Conservation (phyloP, 148 eudicot species). For the Bassia scoparia region DNA sequence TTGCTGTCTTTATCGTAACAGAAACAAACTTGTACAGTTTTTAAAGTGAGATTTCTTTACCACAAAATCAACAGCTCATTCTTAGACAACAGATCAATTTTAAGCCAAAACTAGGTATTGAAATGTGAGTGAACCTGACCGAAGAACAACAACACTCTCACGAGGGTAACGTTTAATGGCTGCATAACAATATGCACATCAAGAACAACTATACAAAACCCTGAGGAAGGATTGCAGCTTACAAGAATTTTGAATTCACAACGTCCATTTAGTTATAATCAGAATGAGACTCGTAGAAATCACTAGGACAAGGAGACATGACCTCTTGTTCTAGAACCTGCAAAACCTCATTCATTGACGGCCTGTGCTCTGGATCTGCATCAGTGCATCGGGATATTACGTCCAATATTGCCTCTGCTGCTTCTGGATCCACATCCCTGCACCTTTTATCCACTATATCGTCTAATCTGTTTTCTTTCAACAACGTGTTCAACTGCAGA, state of each 20-base stretch:
- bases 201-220: constrained; percentile 19
- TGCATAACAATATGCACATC: constrained; percentile 2
- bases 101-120: no score
- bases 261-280: constrained; percentile 48
- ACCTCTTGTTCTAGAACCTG: constrained; percentile 86
- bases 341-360: constrained; percentile 73
- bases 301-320: constrained; percentile 88
- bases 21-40: no score
- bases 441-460: constrained; percentile 71
- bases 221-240: constrained; percentile 1
- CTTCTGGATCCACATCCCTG: constrained; percentile 55
- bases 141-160: not conserved
- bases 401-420: constrained; percentile 71
- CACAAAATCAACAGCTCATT: no score
- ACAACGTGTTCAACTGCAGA: constrained; percentile 62
- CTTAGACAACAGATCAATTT: no score
- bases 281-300: constrained; percentile 90
- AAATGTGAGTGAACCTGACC: not conserved
- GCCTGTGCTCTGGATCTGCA: constrained; percentile 70
- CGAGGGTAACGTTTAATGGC: not conserved
- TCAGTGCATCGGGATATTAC: constrained; percentile 71
- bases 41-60: no score
- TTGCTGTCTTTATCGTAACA: no score
- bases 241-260: not conserved
- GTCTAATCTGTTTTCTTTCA: constrained; percentile 51